A percentile compares a stretch with the other conserved stretches of the same genome.
These are phyloP conservation scores for Podospora australis DNA, from an alignment of 495 filamentous ascomycete species.

Conservation along the genomic window DNA sequence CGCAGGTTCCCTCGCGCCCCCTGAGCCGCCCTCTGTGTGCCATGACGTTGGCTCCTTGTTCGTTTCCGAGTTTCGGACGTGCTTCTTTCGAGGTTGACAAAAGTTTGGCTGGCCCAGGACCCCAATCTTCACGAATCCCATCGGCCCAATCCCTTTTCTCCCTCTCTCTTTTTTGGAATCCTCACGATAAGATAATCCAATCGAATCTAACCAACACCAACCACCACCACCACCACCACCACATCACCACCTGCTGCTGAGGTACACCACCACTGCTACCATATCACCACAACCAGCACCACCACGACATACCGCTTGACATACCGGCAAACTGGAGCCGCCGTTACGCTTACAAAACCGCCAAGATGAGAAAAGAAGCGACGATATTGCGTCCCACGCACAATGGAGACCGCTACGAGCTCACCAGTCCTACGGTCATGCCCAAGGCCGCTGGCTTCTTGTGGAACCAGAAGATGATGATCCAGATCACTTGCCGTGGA, in stretches of 20 bases:
- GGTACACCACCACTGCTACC: neutral
- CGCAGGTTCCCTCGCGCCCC: constrained; percentile 4
- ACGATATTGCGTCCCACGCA: constrained; percentile 38
- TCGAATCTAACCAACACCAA: constrained; percentile 11
- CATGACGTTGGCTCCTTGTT: constrained; percentile 13
- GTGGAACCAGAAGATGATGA: constrained; percentile 59
- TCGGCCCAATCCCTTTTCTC: neutral
- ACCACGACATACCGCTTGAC: too few species aligned
- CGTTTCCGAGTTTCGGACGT: constrained; percentile 10
- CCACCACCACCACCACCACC: neutral
- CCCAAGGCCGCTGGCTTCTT: constrained; percentile 51
- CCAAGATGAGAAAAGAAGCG: constrained; percentile 25
- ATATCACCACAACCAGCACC: neutral
- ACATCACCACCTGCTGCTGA: neutral
- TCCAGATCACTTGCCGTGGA: constrained; percentile 50
- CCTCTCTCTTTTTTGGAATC: neutral
- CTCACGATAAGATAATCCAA: neutral
- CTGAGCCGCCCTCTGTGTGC: constrained; percentile 11
- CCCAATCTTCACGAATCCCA: neutral
- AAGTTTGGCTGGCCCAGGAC: constrained; percentile 1
- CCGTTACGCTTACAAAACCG: neutral
- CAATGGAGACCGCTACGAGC: constrained; percentile 49
- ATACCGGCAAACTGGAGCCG: constrained; percentile 4
- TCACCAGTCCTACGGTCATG: constrained; percentile 48
- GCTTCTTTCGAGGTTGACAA: neutral